These are phyloP conservation scores for Straminergon stramineum DNA, from an alignment of 225 moss, liverwort and hornwort genomes.

Conservation along the genomic window DNA sequence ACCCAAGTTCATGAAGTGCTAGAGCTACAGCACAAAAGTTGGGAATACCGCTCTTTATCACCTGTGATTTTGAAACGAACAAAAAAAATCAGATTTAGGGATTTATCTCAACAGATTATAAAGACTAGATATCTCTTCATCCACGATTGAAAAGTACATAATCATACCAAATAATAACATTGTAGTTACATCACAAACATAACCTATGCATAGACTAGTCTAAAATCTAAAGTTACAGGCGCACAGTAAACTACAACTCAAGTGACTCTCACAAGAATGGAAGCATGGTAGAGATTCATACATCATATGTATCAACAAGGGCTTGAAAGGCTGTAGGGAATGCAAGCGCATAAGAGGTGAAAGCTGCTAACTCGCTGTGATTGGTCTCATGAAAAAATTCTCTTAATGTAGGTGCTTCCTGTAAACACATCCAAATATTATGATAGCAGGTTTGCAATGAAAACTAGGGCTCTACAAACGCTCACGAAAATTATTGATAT, in stretches of 20 bases:
- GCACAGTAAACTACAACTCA: background rate
- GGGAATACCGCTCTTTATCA: conserved; percentile 80
- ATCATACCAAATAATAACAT: background rate
- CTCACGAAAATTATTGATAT: background rate
- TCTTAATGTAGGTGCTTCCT: conserved; percentile 50
- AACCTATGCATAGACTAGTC: background rate
- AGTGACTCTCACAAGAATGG: background rate
- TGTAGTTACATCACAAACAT: background rate
- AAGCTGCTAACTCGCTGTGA: conserved; percentile 89
- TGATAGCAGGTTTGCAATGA: background rate
- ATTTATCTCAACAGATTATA: background rate
- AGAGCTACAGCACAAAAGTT: conserved; percentile 99
- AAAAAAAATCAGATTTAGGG: background rate
- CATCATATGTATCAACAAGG: conserved; percentile 94
- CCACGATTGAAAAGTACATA: background rate
- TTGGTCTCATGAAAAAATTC: conserved; percentile 62
- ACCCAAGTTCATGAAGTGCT: conserved; percentile 93
- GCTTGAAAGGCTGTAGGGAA: conserved; percentile 92
- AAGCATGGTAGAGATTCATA: conserved; percentile 13
- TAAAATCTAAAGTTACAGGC: background rate
- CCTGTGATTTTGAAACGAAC: conserved; percentile 19
- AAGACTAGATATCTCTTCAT: background rate
- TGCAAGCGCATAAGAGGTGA: conserved; percentile 80
- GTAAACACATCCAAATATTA: conserved; percentile 4
- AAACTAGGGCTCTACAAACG: background rate